These are phyloP conservation scores for Candida ficus DNA, from an alignment of 805 yeast species.

Conservation along the genomic window DNA sequence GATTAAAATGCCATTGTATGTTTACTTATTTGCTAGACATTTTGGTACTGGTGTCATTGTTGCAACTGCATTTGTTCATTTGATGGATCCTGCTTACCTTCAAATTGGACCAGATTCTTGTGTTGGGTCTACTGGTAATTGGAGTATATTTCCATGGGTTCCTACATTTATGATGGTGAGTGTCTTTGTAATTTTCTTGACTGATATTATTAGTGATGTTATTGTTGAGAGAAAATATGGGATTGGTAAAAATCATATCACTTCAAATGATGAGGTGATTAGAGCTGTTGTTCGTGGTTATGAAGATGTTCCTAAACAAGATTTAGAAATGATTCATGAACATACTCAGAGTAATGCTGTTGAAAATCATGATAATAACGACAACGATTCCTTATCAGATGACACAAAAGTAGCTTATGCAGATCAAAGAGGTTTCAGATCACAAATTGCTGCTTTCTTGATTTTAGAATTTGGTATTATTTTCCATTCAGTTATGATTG, in stretches of 20 bases:
- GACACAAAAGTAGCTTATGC: neutral
- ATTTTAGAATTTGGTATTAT: slow-evolving; percentile 71
- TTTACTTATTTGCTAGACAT: slow-evolving; percentile 7
- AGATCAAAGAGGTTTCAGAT: neutral
- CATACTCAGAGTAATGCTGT: neutral
- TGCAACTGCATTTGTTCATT: slow-evolving; percentile 17
- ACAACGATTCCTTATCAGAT: neutral
- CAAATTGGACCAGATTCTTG: neutral
- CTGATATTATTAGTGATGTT: neutral
- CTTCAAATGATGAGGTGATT: neutral
- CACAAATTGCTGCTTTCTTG: slow-evolving; percentile 28
- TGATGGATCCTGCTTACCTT: slow-evolving; percentile 10
- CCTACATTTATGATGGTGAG: neutral
- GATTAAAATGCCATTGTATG: slow-evolving; percentile 1
- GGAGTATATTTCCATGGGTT: slow-evolving; percentile 3
- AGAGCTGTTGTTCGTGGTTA: neutral
- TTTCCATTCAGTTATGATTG: slow-evolving; percentile 77
- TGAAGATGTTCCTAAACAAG: neutral
- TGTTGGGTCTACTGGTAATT: neutral
- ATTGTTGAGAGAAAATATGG: neutral
- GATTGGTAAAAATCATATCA: neutral
- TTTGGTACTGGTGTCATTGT: slow-evolving; percentile 18
- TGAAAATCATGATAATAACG: no score
- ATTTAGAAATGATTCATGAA: neutral
- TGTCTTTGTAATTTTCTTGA: neutral